phyloP scores from a whole-genome alignment of 2,329 filamentous ascomycete genomes.

The Aspergillus amoenus region DNA sequence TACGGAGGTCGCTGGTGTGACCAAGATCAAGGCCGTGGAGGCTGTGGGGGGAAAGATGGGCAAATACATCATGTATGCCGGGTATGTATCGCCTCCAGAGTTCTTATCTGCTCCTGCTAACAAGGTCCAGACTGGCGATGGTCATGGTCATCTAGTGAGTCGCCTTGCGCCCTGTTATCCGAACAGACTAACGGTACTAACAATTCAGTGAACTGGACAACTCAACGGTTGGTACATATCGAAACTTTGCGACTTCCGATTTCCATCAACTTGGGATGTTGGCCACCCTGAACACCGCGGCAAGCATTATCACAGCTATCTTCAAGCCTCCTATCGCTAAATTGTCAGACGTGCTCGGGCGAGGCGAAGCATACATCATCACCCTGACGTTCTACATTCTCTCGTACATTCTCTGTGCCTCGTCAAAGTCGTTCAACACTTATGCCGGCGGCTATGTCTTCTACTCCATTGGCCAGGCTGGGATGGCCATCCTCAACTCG shows the following conservation, averaged over 20 bases:
- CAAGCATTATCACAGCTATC: constrained; percentile 40
- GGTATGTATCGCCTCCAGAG: constrained; percentile 17
- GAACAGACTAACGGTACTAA: not conserved
- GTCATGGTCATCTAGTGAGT: constrained; percentile 33
- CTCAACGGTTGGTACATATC: constrained; percentile 39
- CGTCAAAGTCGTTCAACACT: constrained; percentile 33
- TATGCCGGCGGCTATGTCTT: constrained; percentile 41
- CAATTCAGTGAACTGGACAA: constrained; percentile 36
- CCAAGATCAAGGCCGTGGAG: constrained; percentile 30
- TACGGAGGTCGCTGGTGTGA: constrained; percentile 21
- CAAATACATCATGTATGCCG: constrained; percentile 29
- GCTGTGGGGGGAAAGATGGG: constrained; percentile 31
- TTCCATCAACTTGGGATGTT: constrained; percentile 39
- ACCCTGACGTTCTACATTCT: constrained; percentile 37
- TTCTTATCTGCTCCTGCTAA: constrained; percentile 7
- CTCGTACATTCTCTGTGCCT: constrained; percentile 40
- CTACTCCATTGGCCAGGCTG: constrained; percentile 39
- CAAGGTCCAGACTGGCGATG: constrained; percentile 24
- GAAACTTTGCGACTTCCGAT: constrained; percentile 42
- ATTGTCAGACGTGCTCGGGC: constrained; percentile 44
- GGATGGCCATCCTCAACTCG: constrained; percentile 42
- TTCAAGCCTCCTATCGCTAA: constrained; percentile 45
- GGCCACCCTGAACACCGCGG: constrained; percentile 37
- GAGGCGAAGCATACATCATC: constrained; percentile 39
- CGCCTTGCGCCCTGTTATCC: not conserved